Base-by-base conservation (phyloP, 192 early-diverging fungal species). In the Podochytrium sp. region DNA sequence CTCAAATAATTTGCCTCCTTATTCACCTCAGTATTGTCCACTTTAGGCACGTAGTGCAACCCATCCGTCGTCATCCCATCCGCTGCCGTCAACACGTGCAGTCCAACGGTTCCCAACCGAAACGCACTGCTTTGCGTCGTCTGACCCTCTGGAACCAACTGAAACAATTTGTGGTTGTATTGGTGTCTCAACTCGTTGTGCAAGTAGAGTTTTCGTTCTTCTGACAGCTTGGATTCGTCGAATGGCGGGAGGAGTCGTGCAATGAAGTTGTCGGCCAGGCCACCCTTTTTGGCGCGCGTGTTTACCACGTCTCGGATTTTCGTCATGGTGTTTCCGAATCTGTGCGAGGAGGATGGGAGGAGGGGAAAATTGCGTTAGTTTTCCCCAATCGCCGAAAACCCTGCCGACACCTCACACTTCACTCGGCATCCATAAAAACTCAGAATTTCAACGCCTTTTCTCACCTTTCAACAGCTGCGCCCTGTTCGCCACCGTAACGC, bases 31-130 rank as follows among this genome's bases (percentile, higher is more conserved):
- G 76, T 74, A 1, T 66, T 41, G 67, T 85, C 80, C 39, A 93
- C 67, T 30, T 49, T 40, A 2, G 66, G 50, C 18, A 78, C 74
- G 78, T 85, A 94, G 75, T 94, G 93, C 51, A 94, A 74, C 2
- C 93, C 93, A 71, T 94, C 93, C 5, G 60, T 39, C 12, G 91
- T 90, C 56, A 77, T 75, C 3, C 56, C 73, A 1, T 69, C 49
- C 3, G 78, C 78, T 23, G 76, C 78, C 23, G 71, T 59, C 10
- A 80, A 55, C 78, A 88, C 86, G 23, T 76, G 59, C 0, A 76
- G 62, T 29, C 38, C 57, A 12, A 55, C 42, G 12, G 58, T 20
- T 49, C 75, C 71, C 7, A 61, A 42, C 3, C 70, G 51, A 55
- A 91, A 76, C 66, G 59, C 50, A 23, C 67, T 29, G 3, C 42